These are phyloP conservation scores for Phlegmacium glaucopus DNA, from an alignment of 768 basidiomycete species.

Conservation along the genomic window DNA sequence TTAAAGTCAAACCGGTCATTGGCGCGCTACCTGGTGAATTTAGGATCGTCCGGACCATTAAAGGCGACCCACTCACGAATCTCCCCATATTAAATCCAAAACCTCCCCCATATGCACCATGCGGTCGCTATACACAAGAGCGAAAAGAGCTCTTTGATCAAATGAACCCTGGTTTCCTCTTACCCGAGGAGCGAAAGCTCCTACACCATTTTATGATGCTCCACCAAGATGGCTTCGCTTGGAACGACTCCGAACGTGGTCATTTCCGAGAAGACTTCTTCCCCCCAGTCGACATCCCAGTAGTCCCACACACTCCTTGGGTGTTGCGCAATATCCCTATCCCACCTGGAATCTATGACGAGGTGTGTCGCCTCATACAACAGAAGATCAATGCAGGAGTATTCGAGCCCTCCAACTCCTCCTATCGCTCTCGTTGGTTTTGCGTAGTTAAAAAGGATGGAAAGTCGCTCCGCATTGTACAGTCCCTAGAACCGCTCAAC, in stretches of 20 bases:
- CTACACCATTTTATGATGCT: conserved; percentile 17
- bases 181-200: too few species aligned
- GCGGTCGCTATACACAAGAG: too few species aligned
- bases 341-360: conserved; percentile 15
- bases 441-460: conserved; percentile 19
- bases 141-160: too few species aligned
- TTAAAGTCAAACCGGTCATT: too few species aligned
- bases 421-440: conserved; percentile 14
- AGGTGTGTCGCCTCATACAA: background rate
- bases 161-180: too few species aligned
- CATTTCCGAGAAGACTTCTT: conserved; percentile 28
- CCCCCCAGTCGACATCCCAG: conserved; percentile 25
- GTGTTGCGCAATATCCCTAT: conserved; percentile 26
- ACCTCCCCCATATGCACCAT: too few species aligned
- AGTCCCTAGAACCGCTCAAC: conserved; percentile 17
- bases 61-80: too few species aligned
- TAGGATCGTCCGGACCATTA: too few species aligned
- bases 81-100: too few species aligned
- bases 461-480: conserved; percentile 14
- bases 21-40: too few species aligned
- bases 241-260: conserved; percentile 29
- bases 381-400: conserved; percentile 1
- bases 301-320: conserved; percentile 27
- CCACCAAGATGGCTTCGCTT: conserved; percentile 10
- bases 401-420: conserved; percentile 11